Base-by-base conservation (phyloP, 352 stramenopile genomes). In the Phytophthora idaei region DNA sequence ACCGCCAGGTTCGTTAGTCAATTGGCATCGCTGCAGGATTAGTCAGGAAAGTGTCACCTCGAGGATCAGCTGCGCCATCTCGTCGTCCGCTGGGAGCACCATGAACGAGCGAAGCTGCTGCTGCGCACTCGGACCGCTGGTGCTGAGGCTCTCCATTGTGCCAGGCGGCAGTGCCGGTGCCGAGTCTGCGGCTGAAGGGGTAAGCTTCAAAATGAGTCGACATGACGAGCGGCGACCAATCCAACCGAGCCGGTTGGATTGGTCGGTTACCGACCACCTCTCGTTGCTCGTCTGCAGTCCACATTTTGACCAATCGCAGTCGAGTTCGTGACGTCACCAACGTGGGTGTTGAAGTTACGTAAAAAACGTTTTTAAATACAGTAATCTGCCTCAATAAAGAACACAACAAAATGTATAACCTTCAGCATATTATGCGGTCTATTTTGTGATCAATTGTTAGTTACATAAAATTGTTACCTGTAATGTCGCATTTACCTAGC, bases 51-150 rank as follows among this genome's bases (percentile, higher is more conserved):
- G 10, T 25, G 17, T 17, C 47, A 91, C 83, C 80, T 92, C 81
- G 52, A 90, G 84, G 57, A 92, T 90, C 37, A 89, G 57, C 69
- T 90, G 84, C 58, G 81, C 74, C 75, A 91, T 77, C 67, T 93
- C 85, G 70, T 93, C 85, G 67, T 91, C 77, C 42, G 82, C 79
- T 29, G 61, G 73, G 36, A 91, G 70, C 31, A 79, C 82, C 61
- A 93, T 79, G 69, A 93, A 93, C 69, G 76, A 89, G 73, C 81
- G 82, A 32, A 93, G 73, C 74, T 91, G 83, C 64, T 83, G 81
- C 54, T 90, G 77, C 49, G 83, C 73, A 57, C 82, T 77, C 29
- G 72, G 31, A 25, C 47, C 64, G 42, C 34, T 61, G 67, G 49
- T 51, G 42, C 52, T 69, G 51, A 69, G 21, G 50, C 50, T 74